A percentile compares a stretch with the other conserved stretches of the same genome.
These are phyloP conservation scores for Corchorus olitorius DNA, from an alignment of 345 rosid genomes.

Conservation along the genomic window DNA sequence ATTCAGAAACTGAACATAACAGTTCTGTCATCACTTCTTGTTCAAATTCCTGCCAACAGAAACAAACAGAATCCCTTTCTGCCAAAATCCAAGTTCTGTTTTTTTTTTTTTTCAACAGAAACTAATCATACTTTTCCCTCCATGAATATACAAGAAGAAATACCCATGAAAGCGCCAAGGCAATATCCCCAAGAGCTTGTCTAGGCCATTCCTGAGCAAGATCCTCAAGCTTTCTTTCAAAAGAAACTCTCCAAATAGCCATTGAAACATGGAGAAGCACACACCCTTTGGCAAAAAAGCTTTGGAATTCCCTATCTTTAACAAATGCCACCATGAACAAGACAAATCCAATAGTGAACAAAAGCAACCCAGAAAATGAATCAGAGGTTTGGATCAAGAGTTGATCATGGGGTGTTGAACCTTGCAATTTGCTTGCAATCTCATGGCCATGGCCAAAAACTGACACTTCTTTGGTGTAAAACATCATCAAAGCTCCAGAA, in stretches of 20 bases:
- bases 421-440: conserved; percentile 65
- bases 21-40: conserved; percentile 2
- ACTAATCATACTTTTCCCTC: conserved; percentile 91
- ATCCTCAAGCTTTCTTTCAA: conserved; percentile 68
- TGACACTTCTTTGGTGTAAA: conserved; percentile 65
- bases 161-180: conserved; percentile 77
- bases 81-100: neutral
- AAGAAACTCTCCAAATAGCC: conserved; percentile 77
- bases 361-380: conserved; percentile 89
- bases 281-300: conserved; percentile 84
- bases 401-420: conserved; percentile 92
- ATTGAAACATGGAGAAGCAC: conserved; percentile 65
- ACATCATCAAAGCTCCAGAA: conserved; percentile 79
- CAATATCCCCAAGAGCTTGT: conserved; percentile 71
- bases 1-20: neutral
- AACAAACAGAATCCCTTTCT: neutral
- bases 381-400: conserved; percentile 81
- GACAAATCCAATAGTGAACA: conserved; percentile 68
- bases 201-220: conserved; percentile 69
- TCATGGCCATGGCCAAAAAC: conserved; percentile 64
- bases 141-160: conserved; percentile 82
- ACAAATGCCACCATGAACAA: conserved; percentile 87
- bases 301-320: conserved; percentile 74
- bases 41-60: neutral
- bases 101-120: neutral